Evolutionary conservation across 257 asterid genomes (phyloP).

Genomic region (Salvia splendens): DNA sequence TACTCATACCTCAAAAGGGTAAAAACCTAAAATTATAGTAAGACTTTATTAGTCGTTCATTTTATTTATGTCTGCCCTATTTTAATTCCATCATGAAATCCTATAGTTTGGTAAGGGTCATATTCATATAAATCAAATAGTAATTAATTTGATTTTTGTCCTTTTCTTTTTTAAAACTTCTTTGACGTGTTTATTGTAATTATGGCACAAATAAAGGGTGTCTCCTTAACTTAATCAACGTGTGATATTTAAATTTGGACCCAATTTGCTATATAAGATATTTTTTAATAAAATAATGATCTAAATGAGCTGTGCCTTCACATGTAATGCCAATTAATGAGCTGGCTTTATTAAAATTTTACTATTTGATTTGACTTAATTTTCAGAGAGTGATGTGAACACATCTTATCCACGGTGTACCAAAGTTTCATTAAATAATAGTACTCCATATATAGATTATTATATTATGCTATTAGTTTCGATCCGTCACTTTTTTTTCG

Average conservation of each 20-base stretch:
- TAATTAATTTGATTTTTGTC: background rate
- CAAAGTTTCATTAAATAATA: no score
- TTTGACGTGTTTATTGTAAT: background rate
- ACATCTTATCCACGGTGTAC: constrained; percentile 1
- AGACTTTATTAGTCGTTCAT: background rate
- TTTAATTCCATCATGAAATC: constrained; percentile 1
- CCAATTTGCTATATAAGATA: background rate
- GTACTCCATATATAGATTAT: no score
- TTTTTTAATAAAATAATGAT: no score
- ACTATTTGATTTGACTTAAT: constrained; percentile 8
- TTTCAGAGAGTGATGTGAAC: constrained; percentile 24
- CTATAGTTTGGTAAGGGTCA: constrained; percentile 14
- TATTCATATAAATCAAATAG: background rate
- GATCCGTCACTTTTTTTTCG: no score
- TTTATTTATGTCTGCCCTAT: constrained; percentile 3
- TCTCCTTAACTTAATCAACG: background rate
- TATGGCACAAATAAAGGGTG: background rate
- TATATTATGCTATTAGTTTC: no score
- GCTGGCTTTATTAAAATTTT: constrained; percentile 21
- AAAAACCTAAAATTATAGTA: background rate
- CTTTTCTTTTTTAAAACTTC: background rate
- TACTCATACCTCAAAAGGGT: no score
- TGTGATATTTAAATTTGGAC: background rate
- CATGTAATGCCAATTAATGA: constrained; percentile 28
- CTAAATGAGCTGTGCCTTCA: constrained; percentile 19